Conservation (phyloP, 2,329 filamentous ascomycete species). For the Botryotinia calthae region DNA sequence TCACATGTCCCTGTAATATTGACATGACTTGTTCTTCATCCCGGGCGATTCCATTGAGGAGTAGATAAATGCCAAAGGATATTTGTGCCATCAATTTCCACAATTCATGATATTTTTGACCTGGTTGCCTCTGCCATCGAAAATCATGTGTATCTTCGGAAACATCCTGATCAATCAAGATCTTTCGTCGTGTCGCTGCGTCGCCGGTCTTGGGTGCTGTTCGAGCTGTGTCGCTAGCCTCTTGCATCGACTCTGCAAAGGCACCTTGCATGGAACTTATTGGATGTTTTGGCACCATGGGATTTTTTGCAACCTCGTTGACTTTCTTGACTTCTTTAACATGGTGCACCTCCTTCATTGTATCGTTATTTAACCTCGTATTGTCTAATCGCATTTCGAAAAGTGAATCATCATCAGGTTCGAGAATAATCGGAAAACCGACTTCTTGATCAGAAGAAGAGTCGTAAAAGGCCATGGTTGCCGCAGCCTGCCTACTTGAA, state of each 20-base stretch:
- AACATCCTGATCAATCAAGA: constrained; percentile 64
- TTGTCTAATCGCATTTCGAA: constrained; percentile 17
- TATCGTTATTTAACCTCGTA: constrained; percentile 26
- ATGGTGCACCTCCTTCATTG: constrained; percentile 33
- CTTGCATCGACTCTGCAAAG: constrained; percentile 77
- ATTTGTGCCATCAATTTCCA: constrained; percentile 91
- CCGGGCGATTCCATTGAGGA: constrained; percentile 82
- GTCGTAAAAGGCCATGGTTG: constrained; percentile 27
- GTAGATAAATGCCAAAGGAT: constrained; percentile 85
- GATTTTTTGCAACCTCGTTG: constrained; percentile 1
- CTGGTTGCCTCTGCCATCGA: constrained; percentile 71
- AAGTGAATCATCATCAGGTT: constrained; percentile 24
- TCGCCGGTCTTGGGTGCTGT: constrained; percentile 55
- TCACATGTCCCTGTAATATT: constrained; percentile 88
- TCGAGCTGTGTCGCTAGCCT: constrained; percentile 56
- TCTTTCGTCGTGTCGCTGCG: constrained; percentile 61
- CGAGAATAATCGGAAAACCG: constrained; percentile 29
- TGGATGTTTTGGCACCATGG: constrained; percentile 58
- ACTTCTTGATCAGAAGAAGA: constrained; percentile 25
- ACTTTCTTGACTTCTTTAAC: not conserved
- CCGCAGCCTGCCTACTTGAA: constrained; percentile 2
- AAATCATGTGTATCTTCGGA: constrained; percentile 70
- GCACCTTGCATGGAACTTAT: constrained; percentile 74
- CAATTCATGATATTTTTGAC: constrained; percentile 80
- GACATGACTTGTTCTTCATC: constrained; percentile 83